These are phyloP conservation scores for Syncephalastrum contaminatum DNA, from an alignment of 371 early-diverging fungal genomes.

Conservation along the genomic window DNA sequence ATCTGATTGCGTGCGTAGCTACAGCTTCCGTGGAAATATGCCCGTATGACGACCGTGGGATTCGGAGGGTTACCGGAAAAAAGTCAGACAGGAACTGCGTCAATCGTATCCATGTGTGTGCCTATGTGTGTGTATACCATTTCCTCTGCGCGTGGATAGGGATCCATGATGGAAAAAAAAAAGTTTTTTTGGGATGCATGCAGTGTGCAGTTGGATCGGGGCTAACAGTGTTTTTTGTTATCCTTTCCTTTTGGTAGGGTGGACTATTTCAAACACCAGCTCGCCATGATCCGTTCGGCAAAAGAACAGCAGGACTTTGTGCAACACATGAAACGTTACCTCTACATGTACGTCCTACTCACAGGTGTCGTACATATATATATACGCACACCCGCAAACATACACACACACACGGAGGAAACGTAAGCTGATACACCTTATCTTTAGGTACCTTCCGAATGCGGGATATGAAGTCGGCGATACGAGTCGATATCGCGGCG, in stretches of 20 bases:
- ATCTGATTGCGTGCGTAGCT: too few relatives aligned
- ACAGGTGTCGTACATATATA: conserved; percentile 5
- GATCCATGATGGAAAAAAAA: conserved; percentile 7
- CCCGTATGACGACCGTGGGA: too few relatives aligned
- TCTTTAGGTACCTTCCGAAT: conserved; percentile 76
- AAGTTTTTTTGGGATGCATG: background rate
- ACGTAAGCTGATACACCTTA: too few relatives aligned
- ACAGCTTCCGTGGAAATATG: too few relatives aligned
- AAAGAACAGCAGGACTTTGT: conserved; percentile 40
- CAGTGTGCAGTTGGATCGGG: too few relatives aligned
- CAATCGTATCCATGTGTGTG: background rate
- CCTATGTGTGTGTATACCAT: background rate
- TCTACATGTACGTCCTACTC: conserved; percentile 43
- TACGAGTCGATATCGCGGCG: conserved; percentile 71
- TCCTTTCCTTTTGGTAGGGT: conserved; percentile 22
- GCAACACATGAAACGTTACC: conserved; percentile 50
- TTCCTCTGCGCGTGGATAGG: too few relatives aligned
- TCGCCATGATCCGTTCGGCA: conserved; percentile 22
- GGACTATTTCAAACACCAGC: conserved; percentile 38
- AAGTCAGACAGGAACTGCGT: too few relatives aligned
- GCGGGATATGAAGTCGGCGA: conserved; percentile 84
- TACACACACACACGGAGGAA: conserved; percentile 13
- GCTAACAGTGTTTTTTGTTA: too few relatives aligned
- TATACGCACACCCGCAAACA: conserved; percentile 37
- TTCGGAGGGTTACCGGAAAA: too few relatives aligned